Percentiles rank a stretch among this genome's conserved stretches.
Conservation (phyloP, 306 rosid genomes). For the Pyrus bretschneideri region DNA sequence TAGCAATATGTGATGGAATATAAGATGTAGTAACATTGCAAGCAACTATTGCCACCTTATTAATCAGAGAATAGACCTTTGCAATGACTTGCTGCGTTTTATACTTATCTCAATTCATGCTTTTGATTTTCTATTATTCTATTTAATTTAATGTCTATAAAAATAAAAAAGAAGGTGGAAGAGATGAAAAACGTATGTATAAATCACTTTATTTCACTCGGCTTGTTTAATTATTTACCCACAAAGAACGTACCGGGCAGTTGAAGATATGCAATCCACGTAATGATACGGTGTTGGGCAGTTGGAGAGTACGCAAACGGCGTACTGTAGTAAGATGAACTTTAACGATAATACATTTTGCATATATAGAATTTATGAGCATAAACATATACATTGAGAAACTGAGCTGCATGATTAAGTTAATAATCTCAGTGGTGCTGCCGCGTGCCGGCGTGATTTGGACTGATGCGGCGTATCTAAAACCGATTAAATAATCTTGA, state of each 20-base stretch:
- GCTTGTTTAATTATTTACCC: neutral
- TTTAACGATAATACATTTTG: neutral
- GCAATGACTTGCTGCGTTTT: neutral
- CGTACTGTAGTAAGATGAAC: neutral
- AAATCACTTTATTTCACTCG: neutral
- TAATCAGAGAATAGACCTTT: neutral
- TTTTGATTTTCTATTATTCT: no score
- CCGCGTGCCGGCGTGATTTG: neutral
- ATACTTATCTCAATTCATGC: no score
- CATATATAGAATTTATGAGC: neutral
- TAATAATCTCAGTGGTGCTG: constrained; percentile 5
- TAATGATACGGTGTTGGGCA: neutral
- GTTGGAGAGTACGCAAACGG: neutral
- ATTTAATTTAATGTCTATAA: no score
- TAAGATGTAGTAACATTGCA: neutral
- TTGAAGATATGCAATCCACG: neutral
- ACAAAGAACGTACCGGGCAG: neutral
- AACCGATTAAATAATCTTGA: neutral
- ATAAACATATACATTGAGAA: neutral
- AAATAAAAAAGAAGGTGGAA: no score
- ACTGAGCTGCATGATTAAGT: neutral
- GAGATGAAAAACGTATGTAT: no score
- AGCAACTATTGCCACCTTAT: neutral
- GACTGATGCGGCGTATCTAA: neutral
- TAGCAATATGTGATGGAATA: no score